phyloP scores from a whole-genome alignment of 2,329 filamentous ascomycete genomes.

The Sclerotinia nivalis region DNA sequence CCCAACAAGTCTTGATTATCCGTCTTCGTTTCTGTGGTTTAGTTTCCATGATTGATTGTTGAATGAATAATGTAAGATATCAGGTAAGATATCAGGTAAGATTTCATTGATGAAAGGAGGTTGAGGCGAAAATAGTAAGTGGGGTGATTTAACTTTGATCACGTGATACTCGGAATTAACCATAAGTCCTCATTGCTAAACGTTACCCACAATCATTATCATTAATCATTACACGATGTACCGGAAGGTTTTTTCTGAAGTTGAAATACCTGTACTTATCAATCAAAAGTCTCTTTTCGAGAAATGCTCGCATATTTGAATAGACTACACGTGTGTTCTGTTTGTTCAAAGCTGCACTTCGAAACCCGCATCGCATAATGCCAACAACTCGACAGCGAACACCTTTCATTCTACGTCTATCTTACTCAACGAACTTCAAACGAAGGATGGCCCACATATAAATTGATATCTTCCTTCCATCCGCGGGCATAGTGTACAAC shows the following conservation, averaged over 20 bases:
- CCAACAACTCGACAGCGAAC: too few relatives aligned
- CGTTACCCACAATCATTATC: too few relatives aligned
- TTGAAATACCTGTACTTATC: background rate
- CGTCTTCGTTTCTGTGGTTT: conserved; percentile 51
- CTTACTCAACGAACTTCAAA: background rate
- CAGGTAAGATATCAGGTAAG: too few relatives aligned
- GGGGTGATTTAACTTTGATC: background rate
- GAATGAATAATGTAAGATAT: too few relatives aligned
- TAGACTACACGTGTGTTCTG: too few relatives aligned
- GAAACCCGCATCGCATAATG: background rate
- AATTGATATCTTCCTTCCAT: background rate
- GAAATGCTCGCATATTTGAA: background rate
- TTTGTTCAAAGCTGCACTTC: too few relatives aligned
- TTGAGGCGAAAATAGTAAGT: background rate
- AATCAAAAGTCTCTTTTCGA: background rate
- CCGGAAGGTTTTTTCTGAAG: background rate
- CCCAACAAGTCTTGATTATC: conserved; percentile 60
- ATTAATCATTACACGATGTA: background rate
- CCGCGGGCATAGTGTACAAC: background rate
- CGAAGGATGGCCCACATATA: background rate
- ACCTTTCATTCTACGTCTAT: background rate
- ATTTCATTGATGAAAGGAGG: background rate
- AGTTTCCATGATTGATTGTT: conserved; percentile 4
- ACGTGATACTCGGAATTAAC: background rate
- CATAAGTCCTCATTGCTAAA: background rate